Conservation (phyloP, 306 rosid genomes). For the Castanea sativa region DNA sequence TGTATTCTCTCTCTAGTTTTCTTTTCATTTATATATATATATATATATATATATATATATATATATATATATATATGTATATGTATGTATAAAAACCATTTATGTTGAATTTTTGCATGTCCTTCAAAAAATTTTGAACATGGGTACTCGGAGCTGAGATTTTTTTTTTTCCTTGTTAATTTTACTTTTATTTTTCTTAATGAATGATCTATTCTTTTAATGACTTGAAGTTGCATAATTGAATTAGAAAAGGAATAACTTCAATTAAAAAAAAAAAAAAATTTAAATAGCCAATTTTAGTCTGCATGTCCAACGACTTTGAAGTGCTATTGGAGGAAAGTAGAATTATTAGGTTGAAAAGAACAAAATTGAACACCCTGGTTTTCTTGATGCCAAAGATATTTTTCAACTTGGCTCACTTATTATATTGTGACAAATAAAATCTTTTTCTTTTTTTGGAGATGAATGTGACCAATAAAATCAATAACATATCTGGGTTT, state of each 20-base stretch:
- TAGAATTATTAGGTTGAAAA: slow-evolving; percentile 2
- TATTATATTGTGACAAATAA: slow-evolving; percentile 9
- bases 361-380: background rate
- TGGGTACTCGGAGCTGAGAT: background rate
- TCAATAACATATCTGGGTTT: background rate
- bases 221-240: background rate
- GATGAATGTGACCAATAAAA: background rate
- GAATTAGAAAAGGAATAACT: background rate
- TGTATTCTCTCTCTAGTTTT: background rate
- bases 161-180: background rate
- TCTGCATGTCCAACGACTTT: background rate
- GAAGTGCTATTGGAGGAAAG: background rate
- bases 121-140: background rate
- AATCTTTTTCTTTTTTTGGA: background rate
- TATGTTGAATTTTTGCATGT: background rate
- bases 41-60: too few species aligned
- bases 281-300: background rate
- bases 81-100: background rate
- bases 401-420: slow-evolving; percentile 16
- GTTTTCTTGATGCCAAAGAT: slow-evolving; percentile 10
- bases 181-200: background rate
- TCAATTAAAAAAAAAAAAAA: too few species aligned
- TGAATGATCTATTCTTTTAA: background rate
- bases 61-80: too few species aligned
- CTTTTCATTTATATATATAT: background rate